Percentiles rank a stretch among this genome's conserved stretches.
These are phyloP conservation scores for Microbotryum scabiosae DNA, from an alignment of 1,284 basidiomycete genomes.

Conservation along the genomic window DNA sequence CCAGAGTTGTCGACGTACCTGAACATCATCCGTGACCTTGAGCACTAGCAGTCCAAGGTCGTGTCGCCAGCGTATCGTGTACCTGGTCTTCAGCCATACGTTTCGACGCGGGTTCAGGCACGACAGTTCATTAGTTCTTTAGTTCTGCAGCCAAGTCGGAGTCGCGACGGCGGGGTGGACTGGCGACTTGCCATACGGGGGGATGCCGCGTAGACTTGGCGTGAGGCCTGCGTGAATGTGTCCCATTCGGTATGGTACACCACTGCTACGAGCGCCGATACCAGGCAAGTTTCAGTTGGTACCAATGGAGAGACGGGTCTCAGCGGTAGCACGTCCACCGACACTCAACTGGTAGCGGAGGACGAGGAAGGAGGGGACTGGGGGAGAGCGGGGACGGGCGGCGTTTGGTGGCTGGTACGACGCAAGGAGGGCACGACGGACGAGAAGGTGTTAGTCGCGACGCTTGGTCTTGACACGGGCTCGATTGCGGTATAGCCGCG, in stretches of 20 bases:
- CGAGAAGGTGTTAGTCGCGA: too few species aligned
- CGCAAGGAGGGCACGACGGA: too few species aligned
- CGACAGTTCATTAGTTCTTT: background rate
- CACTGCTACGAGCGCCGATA: background rate
- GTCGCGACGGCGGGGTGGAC: background rate
- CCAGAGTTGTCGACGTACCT: constrained; percentile 49
- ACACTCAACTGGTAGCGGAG: too few species aligned
- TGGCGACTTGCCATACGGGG: background rate
- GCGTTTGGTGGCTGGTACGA: too few species aligned
- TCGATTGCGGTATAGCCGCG: too few species aligned
- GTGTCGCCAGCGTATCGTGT: constrained; percentile 77
- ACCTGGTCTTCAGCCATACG: constrained; percentile 56
- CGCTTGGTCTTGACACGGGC: too few species aligned
- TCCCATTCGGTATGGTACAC: constrained; percentile 22
- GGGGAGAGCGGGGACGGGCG: too few species aligned
- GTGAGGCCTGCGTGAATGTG: constrained; percentile 6
- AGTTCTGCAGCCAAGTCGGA: background rate
- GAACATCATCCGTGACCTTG: constrained; percentile 80
- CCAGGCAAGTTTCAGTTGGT: too few species aligned
- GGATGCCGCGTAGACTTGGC: background rate
- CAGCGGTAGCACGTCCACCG: too few species aligned
- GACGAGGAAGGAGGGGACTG: too few species aligned
- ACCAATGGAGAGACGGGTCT: too few species aligned
- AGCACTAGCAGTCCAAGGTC: constrained; percentile 74
- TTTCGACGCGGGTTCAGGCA: background rate